Evolutionary conservation across 139 green algal species (phyloP).

Genomic region (Chlorella vulgaris): DNA sequence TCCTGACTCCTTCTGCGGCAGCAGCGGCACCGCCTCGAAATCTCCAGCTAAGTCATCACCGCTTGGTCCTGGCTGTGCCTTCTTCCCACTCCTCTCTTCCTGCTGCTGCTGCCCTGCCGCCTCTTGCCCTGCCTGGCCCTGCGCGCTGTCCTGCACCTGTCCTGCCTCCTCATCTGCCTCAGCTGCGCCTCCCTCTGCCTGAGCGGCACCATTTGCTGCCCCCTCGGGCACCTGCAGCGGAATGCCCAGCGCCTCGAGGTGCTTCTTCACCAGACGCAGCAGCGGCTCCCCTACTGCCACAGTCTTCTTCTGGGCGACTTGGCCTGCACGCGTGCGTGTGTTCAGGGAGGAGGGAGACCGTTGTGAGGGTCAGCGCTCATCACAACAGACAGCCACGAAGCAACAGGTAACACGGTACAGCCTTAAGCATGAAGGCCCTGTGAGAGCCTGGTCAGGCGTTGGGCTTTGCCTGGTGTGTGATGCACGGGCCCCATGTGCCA

Average conservation of each 20-base stretch:
- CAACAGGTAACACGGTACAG: too few species aligned
- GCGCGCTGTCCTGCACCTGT: not conserved
- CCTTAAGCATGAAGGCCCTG: too few species aligned
- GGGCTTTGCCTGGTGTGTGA: too few species aligned
- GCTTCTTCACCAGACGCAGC: not conserved
- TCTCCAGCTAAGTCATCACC: constrained; percentile 17
- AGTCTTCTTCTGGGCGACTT: constrained; percentile 49
- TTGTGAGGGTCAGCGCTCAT: too few species aligned
- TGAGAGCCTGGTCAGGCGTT: too few species aligned
- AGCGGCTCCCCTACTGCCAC: constrained; percentile 14
- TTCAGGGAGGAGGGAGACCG: too few species aligned
- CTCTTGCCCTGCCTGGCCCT: not conserved
- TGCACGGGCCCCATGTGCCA: too few species aligned
- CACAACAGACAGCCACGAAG: too few species aligned
- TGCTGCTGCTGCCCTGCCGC: not conserved
- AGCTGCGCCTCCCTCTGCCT: not conserved
- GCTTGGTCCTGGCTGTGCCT: not conserved
- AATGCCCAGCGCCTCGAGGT: constrained; percentile 9
- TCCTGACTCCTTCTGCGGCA: not conserved
- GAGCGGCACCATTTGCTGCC: not conserved
- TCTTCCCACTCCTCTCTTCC: not conserved
- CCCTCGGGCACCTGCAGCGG: not conserved
- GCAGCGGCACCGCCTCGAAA: constrained; percentile 9
- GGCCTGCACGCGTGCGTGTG: not conserved
- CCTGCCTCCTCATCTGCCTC: not conserved